Percentiles rank a stretch among this genome's conserved stretches.
These are phyloP conservation scores for Cyberlindnera mycetangii DNA, from an alignment of 805 yeast genomes.

Conservation along the genomic window DNA sequence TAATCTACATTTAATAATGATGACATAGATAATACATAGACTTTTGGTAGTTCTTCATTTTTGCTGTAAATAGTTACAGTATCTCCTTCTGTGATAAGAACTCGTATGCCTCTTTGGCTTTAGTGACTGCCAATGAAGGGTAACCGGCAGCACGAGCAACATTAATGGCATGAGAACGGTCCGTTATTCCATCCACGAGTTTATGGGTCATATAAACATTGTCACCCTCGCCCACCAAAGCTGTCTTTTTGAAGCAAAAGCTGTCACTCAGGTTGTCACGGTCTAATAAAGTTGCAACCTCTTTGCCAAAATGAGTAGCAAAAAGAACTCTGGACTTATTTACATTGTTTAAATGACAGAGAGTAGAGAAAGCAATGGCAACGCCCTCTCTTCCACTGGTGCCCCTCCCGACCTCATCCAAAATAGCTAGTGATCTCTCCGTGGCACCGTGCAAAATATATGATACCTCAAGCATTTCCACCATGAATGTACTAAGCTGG, in stretches of 20 bases:
- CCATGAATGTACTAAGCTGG: constrained; percentile 94
- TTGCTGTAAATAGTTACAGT: constrained; percentile 6
- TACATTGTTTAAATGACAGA: constrained; percentile 72
- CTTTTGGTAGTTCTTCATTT: too few relatives aligned
- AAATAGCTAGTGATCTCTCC: constrained; percentile 73
- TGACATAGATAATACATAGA: too few relatives aligned
- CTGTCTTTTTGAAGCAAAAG: constrained; percentile 73
- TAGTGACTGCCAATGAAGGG: constrained; percentile 42
- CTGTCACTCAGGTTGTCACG: constrained; percentile 59
- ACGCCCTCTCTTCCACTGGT: constrained; percentile 88
- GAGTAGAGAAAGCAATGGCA: constrained; percentile 95
- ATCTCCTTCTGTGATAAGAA: constrained; percentile 8
- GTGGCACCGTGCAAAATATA: constrained; percentile 81
- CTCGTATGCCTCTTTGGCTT: constrained; percentile 12
- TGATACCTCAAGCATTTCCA: constrained; percentile 94
- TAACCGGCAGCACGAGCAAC: constrained; percentile 94
- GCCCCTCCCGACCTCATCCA: constrained; percentile 91
- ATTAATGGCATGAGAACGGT: constrained; percentile 93
- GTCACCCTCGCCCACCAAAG: constrained; percentile 31
- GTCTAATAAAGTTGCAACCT: constrained; percentile 71
- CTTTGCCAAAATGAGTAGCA: constrained; percentile 94
- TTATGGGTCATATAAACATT: constrained; percentile 80
- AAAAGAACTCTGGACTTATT: constrained; percentile 78
- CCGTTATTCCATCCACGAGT: constrained; percentile 89
- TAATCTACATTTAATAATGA: too few relatives aligned